Conservation (phyloP, 169 alveolate species). For the Miamiensis avidus region DNA sequence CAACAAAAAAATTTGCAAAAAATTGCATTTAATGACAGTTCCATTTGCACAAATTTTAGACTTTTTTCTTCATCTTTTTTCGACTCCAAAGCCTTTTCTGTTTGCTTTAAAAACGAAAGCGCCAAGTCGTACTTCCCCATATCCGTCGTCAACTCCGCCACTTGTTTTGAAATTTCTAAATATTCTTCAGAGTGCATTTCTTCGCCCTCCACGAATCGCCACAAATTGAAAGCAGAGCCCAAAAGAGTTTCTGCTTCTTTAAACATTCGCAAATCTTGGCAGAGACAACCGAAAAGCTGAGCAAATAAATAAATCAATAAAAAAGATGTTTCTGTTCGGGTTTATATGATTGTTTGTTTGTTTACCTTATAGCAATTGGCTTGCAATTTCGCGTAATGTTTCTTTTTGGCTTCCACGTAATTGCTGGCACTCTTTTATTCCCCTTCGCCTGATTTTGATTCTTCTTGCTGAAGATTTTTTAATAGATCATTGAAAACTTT, state of each 20-base stretch:
- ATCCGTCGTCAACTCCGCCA: background rate
- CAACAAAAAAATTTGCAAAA: background rate
- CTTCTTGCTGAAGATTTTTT: background rate
- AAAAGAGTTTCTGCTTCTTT: background rate
- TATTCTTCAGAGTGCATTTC: background rate
- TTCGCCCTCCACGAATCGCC: background rate
- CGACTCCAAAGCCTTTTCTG: background rate
- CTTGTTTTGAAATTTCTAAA: background rate
- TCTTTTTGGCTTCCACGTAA: too few relatives aligned
- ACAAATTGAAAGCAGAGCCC: background rate
- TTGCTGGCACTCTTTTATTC: too few relatives aligned
- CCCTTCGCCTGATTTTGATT: background rate
- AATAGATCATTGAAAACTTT: too few relatives aligned
- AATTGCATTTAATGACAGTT: background rate
- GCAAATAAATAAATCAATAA: too few relatives aligned
- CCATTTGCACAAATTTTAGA: background rate
- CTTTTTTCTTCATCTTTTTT: too few relatives aligned
- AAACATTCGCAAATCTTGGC: background rate
- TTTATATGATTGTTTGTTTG: too few relatives aligned
- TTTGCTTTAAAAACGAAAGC: too few relatives aligned
- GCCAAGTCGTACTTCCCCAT: background rate
- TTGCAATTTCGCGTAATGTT: background rate
- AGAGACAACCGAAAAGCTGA: background rate
- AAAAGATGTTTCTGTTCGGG: background rate
- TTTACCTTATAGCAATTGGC: background rate